phyloP scores from a whole-genome alignment of 345 rosid genomes.

The Microcos paniculata region DNA sequence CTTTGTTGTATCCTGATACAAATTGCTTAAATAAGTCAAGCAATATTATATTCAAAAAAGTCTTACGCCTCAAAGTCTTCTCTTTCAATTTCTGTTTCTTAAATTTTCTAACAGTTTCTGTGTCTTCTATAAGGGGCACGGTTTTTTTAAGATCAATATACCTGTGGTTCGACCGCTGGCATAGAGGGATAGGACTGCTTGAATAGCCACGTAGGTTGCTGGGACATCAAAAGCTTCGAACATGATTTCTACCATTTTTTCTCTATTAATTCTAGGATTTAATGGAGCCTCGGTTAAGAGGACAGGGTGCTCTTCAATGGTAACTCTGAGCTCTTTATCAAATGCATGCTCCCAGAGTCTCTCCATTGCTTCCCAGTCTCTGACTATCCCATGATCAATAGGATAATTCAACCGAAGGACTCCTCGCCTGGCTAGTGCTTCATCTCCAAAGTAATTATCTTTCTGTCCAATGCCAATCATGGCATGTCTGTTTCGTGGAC shows the following conservation, averaged over 20 bases:
- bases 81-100: no score
- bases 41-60: no score
- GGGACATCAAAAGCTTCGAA: conserved; percentile 27
- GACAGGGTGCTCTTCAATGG: conserved; percentile 28
- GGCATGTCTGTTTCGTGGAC: conserved; percentile 16
- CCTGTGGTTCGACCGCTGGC: conserved; percentile 32
- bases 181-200: conserved; percentile 29
- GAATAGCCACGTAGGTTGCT: conserved; percentile 22
- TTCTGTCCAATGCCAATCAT: conserved; percentile 29
- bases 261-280: conserved; percentile 31
- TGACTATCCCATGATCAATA: conserved; percentile 22
- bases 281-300: conserved; percentile 31
- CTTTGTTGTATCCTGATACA: no score
- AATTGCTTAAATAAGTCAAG: no score
- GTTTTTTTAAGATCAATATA: not conserved
- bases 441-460: conserved; percentile 23
- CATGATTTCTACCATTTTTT: conserved; percentile 23
- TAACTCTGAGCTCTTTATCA: conserved; percentile 22
- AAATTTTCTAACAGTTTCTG: no score
- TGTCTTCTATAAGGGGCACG: not conserved
- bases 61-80: no score
- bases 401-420: conserved; percentile 21
- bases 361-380: conserved; percentile 32
- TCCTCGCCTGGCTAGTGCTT: conserved; percentile 27
- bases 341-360: conserved; percentile 25